Evolutionary conservation across 2,329 filamentous ascomycete species (phyloP), one percentile per base, ranked within the genome.

Genomic region (Sphaerulina musiva): DNA sequence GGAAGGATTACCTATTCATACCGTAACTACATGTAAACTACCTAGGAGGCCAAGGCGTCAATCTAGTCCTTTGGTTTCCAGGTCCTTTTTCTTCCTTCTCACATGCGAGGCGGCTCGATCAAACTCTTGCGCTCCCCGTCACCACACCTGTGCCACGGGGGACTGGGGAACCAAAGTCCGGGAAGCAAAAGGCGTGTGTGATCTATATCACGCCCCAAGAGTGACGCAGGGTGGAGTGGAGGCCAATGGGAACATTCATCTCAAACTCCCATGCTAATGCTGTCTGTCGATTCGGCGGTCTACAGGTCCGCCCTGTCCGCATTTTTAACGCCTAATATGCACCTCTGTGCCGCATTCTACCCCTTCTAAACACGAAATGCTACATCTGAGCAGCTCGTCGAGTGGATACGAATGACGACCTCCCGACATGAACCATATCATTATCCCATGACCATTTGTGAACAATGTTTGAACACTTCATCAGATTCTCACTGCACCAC

Each of bases 401-500:
- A 29, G 3, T 38, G 34, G 34, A 6, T 38, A 38, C 34, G 10
- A 11, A 38, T 38, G 5, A 38, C 34, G 10, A 4, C 34, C 34
- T 38, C 12, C 26, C 26, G 34, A 38, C 34, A 38, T 12, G 34
- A 38, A 38, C 26, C 6, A 38, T n/a, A 38, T 38, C 34, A 38
- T 38, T 38, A 38, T 7, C 34, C 34, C 34, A 38, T 38, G 12
- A 38, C 34, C 34, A 38, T 38, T 6, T 38, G 10, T 38, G 34
- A 11, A 38, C 12, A 10, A 38, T 38, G 12, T 38, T 10, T 7
- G 1, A 38, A 9, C 4, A 38, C 6, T 38, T 11, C 10, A 38
- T 11, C 10, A 38, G 10, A 29, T 4, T 29, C 26, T 38, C 34
- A 61, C 43, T 64, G 59, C 23, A 66, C 65, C 14, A 62, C 55